Evolutionary conservation across 2,329 filamentous ascomycete genomes (phyloP), one percentile per base, ranked within the genome.

Genomic region (Chaetomiaceae sp.): DNA sequence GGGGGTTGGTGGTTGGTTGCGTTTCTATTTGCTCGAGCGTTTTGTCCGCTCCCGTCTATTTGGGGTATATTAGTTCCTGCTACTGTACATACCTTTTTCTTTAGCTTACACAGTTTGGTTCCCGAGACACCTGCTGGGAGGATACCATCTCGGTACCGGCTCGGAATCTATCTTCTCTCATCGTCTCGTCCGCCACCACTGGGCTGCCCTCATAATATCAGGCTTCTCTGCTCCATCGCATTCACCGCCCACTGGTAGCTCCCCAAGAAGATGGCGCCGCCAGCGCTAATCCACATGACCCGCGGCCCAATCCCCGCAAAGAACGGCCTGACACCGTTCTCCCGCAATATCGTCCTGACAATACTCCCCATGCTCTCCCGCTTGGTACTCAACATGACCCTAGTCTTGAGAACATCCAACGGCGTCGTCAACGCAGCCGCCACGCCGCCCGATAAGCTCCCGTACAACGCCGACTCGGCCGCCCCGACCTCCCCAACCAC

Each of bases 331-430:
- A 81, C 66, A 1, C 87, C 87, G 55, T 82, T 78, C 49, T 84
- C 77, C 43, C 69, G 71, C 63, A 83, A 72, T 51, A 96, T 87
- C 17, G 75, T 71, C 46, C 72, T 73, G 56, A 92, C 73, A 54
- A 96, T 75, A 4, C 68, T 66, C 30, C 71, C 66, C 56, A 82
- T 77, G 12, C 75, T 78, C 66, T 79, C 80, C 60, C 74, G 81
- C 73, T 85, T 81, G 62, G 82, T 78, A 13, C 87, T 86, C 60
- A 99, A 74, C 93, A 99, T 99, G 70, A 97, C 85, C 57, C 93
- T 77, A 58, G 93, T 99, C 81, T 99, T 99, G 59, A 99, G 75
- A 55, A 99, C 93, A 70, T 99, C 93, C 56, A 99, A 72, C 34
- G 93, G 93, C 46, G 93, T 99, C 20, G 93, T 99, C 53, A 92